Conservation (phyloP, 2,329 filamentous ascomycete genomes). For the Paraconiothyrium sp. region DNA sequence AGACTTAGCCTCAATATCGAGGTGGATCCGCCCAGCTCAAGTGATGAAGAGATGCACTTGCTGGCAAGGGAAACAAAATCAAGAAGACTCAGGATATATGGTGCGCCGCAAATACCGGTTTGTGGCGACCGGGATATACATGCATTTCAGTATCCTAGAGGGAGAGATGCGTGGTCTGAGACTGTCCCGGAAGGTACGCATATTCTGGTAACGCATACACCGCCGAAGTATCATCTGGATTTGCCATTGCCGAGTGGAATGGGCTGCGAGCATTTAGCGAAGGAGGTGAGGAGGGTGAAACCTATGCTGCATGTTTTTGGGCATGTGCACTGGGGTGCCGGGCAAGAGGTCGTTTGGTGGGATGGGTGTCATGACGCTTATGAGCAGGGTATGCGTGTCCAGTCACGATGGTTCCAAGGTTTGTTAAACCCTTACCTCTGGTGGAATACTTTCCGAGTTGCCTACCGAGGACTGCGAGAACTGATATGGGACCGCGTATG, state of each 20-base stretch:
- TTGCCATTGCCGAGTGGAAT: constrained; percentile 67
- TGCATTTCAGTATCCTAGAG: constrained; percentile 78
- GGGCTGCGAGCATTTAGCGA: constrained; percentile 75
- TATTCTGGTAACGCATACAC: constrained; percentile 82
- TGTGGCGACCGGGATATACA: constrained; percentile 74
- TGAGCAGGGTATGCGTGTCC: constrained; percentile 67
- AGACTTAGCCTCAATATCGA: constrained; percentile 67
- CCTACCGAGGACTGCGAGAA: constrained; percentile 63
- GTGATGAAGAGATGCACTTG: constrained; percentile 29
- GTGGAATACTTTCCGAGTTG: constrained; percentile 61
- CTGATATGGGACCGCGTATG: constrained; percentile 70
- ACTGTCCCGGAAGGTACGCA: constrained; percentile 77
- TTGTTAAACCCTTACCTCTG: constrained; percentile 55
- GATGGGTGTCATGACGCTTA: constrained; percentile 77
- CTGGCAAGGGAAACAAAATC: constrained; percentile 27
- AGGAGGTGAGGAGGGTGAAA: constrained; percentile 77
- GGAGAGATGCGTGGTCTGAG: constrained; percentile 74
- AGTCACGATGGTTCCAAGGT: constrained; percentile 50
- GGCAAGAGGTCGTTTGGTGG: constrained; percentile 75
- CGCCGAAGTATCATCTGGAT: constrained; percentile 76
- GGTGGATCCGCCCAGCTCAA: constrained; percentile 18
- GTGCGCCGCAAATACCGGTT: constrained; percentile 80
- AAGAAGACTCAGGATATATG: constrained; percentile 76
- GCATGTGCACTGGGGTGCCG: constrained; percentile 81
- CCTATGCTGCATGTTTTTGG: constrained; percentile 85